Base-by-base conservation (phyloP, 2,329 filamentous ascomycete species). In the Myriosclerotinia scirpicola region DNA sequence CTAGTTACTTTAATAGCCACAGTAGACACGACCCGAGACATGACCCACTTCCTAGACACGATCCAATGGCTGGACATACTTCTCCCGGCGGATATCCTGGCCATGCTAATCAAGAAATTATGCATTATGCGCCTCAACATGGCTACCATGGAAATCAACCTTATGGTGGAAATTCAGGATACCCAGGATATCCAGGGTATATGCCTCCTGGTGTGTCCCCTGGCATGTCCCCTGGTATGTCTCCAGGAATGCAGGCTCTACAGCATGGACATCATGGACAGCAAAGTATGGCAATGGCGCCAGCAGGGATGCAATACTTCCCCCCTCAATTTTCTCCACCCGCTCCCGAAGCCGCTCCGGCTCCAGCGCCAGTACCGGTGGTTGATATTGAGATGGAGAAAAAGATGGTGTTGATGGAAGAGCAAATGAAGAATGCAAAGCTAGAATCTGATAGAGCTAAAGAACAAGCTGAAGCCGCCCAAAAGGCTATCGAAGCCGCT, bases 391-490 rank as follows among this genome's bases (percentile, higher is more conserved):
- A 73, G 55, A 67, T 69, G 55, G 82, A 84, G 68, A 81, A 89
- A 66, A 86, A 86, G 72, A 80, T 89, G 69, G 80, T 80, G n/a
- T 82, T 89, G 66, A 83, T 88, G 69, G 82, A 85, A 69, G 83
- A 89, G 71, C 77, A 91, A 67, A 81, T 84, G 70, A 71, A 70
- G 38, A 67, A 69, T 20, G 78, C 12, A 79, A 85, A 54, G 81
- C 85, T 65, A n/a, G 53, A 65, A 46, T 65, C 62, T 9, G 62
- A 65, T 40, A 59, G 44, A 36, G 62, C 62, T 69, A 78, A 76
- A 5, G 80, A 75, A 50, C 69, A 82, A 66, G 81, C 80, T 40
- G 79, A 77, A 69, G 79, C 59, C 26, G 64, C 64, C 9, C 62
- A 65, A 48, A 56, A 30, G 26, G 62, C 62, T 26, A 59, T 54